Evolutionary conservation across 108 stramenopile genomes (phyloP).

Genomic region (Pseudonitzschia pungens): DNA sequence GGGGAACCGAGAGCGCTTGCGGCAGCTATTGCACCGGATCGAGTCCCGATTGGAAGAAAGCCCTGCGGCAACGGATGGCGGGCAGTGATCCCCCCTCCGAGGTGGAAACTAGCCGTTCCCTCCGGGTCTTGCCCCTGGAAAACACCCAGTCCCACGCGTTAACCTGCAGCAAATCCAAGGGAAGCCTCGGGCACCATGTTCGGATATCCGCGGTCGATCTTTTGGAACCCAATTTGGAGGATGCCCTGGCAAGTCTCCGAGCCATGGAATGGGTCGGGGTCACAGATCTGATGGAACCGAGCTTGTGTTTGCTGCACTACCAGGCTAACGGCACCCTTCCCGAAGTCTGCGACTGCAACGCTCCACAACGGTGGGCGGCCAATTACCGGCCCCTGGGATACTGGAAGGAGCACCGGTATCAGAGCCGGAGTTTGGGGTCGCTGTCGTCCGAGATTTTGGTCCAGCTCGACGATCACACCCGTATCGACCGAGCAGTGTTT

Average conservation of each 20-base stretch:
- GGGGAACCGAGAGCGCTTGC: background rate
- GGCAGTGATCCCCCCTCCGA: background rate
- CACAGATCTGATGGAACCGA: conserved; percentile 5
- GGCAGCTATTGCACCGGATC: background rate
- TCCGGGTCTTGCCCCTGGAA: background rate
- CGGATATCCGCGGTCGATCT: background rate
- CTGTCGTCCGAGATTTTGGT: background rate
- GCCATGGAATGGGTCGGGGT: conserved; percentile 10
- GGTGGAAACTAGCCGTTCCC: background rate
- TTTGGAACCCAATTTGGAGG: background rate
- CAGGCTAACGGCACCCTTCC: conserved; percentile 4
- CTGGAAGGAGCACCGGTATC: conserved; percentile 1
- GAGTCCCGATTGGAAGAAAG: background rate
- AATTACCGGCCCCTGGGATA: background rate
- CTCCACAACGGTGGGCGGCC: background rate
- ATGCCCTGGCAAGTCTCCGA: background rate
- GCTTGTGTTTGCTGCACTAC: conserved; percentile 13
- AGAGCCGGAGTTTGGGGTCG: background rate
- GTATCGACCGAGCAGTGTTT: background rate
- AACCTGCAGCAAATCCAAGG: background rate
- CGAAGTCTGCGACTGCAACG: conserved; percentile 1
- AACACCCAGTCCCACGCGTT: conserved; percentile 16
- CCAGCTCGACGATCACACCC: conserved; percentile 4
- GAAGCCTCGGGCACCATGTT: conserved; percentile 10
- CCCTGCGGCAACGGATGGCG: background rate